Conservation (phyloP, 2,329 filamentous ascomycete species). For the Chalaropsis ovoidea region DNA sequence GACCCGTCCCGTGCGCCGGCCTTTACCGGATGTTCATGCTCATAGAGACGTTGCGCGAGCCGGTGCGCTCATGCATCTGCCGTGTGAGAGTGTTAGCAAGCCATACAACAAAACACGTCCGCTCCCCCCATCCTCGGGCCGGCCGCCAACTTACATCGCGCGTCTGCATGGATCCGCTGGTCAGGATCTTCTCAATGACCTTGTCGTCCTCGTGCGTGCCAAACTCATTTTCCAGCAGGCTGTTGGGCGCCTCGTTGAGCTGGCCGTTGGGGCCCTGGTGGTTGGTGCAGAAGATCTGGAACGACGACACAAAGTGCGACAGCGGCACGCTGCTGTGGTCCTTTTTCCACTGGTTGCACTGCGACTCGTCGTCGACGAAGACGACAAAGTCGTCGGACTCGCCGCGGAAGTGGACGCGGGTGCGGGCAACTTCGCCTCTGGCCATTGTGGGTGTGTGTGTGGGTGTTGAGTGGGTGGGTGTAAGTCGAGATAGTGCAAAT, state of each 20-base stretch:
- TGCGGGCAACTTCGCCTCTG: conserved; percentile 58
- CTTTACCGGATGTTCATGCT: conserved; percentile 28
- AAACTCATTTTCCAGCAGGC: conserved; percentile 73
- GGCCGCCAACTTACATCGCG: conserved; percentile 12
- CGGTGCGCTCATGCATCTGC: conserved; percentile 45
- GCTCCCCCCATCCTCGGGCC: no score
- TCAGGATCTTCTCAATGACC: conserved; percentile 61
- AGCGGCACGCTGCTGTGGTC: conserved; percentile 66
- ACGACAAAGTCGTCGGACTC: conserved; percentile 48
- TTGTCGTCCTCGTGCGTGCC: conserved; percentile 71
- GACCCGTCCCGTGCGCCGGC: neutral
- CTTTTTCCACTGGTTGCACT: conserved; percentile 68
- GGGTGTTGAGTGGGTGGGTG: neutral
- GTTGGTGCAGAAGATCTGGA: conserved; percentile 83
- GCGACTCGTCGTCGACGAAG: conserved; percentile 50
- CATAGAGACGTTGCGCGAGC: conserved; percentile 44
- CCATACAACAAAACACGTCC: neutral
- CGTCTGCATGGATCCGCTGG: conserved; percentile 18
- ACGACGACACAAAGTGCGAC: conserved; percentile 73
- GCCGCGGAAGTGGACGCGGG: conserved; percentile 83
- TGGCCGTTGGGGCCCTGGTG: conserved; percentile 82
- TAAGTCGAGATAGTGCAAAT: no score
- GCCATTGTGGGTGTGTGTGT: conserved; percentile 44
- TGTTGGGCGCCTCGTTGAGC: conserved; percentile 64
- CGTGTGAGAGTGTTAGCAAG: neutral